phyloP scores from a whole-genome alignment of 768 basidiomycete genomes.

The Pisolithus tinctorius region DNA sequence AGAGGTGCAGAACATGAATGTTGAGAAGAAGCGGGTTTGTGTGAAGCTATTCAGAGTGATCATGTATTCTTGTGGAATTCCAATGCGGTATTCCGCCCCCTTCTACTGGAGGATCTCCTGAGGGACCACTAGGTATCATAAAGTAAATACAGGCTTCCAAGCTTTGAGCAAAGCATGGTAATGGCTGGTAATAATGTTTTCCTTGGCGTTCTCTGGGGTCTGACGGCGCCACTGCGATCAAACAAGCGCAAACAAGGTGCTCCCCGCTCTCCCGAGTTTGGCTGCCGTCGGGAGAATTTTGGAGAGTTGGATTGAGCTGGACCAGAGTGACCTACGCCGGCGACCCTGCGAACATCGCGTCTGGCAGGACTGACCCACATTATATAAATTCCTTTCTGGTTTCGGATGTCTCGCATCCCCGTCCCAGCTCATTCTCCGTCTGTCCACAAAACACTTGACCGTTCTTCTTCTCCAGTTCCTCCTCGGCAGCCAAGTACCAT shows the following conservation, averaged over 20 bases:
- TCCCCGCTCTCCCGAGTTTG: background rate
- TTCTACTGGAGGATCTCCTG: too few species aligned
- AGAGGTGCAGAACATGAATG: too few species aligned
- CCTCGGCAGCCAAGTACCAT: slow-evolving; percentile 39
- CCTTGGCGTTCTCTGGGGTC: background rate
- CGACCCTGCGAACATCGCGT: too few species aligned
- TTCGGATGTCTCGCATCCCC: slow-evolving; percentile 66
- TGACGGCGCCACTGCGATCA: slow-evolving; percentile 1
- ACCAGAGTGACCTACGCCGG: too few species aligned
- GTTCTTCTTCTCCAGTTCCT: slow-evolving; percentile 40
- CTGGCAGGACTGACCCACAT: background rate
- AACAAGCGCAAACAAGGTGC: slow-evolving; percentile 6
- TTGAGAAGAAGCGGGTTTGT: too few species aligned
- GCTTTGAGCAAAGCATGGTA: too few species aligned
- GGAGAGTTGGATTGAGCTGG: too few species aligned
- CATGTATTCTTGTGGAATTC: too few species aligned
- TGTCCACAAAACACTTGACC: slow-evolving; percentile 33
- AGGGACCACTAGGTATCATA: too few species aligned
- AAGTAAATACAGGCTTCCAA: too few species aligned
- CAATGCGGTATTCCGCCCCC: too few species aligned
- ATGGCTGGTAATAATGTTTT: background rate
- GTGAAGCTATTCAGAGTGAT: too few species aligned
- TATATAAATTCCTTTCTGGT: background rate
- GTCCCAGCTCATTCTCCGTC: slow-evolving; percentile 44
- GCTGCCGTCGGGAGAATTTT: background rate